Conservation (phyloP, 1,139 yeast genomes). For the Candida albicans region DNA sequence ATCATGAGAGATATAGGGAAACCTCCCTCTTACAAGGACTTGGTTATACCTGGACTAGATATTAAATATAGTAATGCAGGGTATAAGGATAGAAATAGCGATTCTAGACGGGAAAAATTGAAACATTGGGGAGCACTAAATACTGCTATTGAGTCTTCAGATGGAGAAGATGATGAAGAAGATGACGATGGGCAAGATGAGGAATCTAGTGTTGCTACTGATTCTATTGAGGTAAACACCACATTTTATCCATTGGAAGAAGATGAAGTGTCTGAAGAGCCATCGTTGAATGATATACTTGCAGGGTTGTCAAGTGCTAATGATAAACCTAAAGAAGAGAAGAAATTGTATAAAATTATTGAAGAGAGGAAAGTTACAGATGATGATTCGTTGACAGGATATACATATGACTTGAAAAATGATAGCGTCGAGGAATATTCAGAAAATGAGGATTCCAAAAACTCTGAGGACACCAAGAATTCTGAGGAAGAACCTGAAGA, state of each 20-base stretch:
- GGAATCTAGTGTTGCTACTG: slow-evolving; percentile 20
- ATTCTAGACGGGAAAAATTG: slow-evolving; percentile 13
- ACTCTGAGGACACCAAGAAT: neutral
- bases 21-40: slow-evolving; percentile 79
- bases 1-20: slow-evolving; percentile 73
- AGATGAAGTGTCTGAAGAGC: slow-evolving; percentile 1
- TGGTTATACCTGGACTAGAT: slow-evolving; percentile 59
- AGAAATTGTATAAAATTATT: slow-evolving; percentile 11
- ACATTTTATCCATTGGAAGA: slow-evolving; percentile 9
- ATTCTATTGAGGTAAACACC: slow-evolving; percentile 19
- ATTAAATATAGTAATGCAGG: slow-evolving; percentile 40
- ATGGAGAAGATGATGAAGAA: slow-evolving; percentile 31
- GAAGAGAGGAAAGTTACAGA: slow-evolving; percentile 8
- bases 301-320: slow-evolving; percentile 1
- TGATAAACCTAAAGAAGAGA: slow-evolving; percentile 2
- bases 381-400: slow-evolving; percentile 5
- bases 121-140: slow-evolving; percentile 47
- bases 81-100: slow-evolving; percentile 23
- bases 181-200: slow-evolving; percentile 22
- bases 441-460: neutral
- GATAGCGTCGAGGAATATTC: neutral
- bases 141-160: slow-evolving; percentile 35
- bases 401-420: slow-evolving; percentile 5
- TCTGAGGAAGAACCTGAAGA: slow-evolving; percentile 8
- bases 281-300: slow-evolving; percentile 3